phyloP scores from a whole-genome alignment of 2,329 filamentous ascomycete genomes.

The Hortaea werneckii region DNA sequence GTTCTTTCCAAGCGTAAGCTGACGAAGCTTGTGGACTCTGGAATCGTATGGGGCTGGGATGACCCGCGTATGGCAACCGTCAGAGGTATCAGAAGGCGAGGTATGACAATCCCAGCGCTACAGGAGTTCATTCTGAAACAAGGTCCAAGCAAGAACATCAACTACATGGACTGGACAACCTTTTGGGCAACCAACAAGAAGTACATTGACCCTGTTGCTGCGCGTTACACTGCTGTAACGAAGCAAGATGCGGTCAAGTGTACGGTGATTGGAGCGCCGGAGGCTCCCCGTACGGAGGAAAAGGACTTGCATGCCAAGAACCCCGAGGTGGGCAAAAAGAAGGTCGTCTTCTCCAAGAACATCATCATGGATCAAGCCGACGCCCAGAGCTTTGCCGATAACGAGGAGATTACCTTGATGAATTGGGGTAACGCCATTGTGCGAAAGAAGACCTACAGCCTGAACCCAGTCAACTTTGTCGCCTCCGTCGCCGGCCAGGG shows the following conservation, averaged over 20 bases:
- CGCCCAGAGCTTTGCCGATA: constrained; percentile 65
- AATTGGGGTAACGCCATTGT: constrained; percentile 89
- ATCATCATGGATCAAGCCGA: constrained; percentile 82
- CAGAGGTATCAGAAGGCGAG: constrained; percentile 65
- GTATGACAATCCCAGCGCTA: constrained; percentile 68
- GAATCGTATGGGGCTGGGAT: constrained; percentile 74
- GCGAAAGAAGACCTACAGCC: constrained; percentile 48
- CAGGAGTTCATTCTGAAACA: constrained; percentile 79
- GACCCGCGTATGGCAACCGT: constrained; percentile 81
- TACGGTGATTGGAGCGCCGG: constrained; percentile 21
- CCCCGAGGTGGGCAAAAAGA: constrained; percentile 71
- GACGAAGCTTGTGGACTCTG: constrained; percentile 68
- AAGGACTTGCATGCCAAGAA: constrained; percentile 89
- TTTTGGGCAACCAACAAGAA: constrained; percentile 47
- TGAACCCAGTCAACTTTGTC: constrained; percentile 34
- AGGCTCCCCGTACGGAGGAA: constrained; percentile 51
- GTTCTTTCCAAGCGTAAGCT: constrained; percentile 81
- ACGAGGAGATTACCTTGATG: constrained; percentile 93
- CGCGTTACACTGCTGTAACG: constrained; percentile 47
- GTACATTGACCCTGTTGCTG: constrained; percentile 40
- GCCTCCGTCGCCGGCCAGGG: constrained; percentile 37
- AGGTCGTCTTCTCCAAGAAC: constrained; percentile 65
- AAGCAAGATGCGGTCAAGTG: constrained; percentile 54
- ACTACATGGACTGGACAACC: constrained; percentile 71
- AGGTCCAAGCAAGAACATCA: constrained; percentile 73